Evolutionary conservation across 108 stramenopile species (phyloP).

Genomic region (Skeletonema grethae): DNA sequence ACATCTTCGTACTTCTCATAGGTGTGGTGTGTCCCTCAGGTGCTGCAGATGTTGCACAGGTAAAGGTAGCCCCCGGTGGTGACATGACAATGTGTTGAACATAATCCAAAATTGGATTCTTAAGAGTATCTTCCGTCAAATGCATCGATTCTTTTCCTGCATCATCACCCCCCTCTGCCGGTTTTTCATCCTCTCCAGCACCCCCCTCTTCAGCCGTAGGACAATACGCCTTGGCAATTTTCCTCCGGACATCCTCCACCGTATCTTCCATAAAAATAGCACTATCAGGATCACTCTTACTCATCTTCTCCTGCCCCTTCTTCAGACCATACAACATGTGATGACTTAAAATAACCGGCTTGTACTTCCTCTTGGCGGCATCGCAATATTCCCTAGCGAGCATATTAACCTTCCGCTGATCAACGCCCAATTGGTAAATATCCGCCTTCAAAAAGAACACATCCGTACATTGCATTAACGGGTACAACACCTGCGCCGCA

Average conservation of each 20-base stretch:
- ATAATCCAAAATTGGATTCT: slow-evolving; percentile 84
- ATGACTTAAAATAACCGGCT: slow-evolving; percentile 95
- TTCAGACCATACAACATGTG: slow-evolving; percentile 97
- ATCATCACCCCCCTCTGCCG: slow-evolving; percentile 41
- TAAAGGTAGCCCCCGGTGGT: slow-evolving; percentile 64
- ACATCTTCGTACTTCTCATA: slow-evolving; percentile 76
- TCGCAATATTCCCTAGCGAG: slow-evolving; percentile 98
- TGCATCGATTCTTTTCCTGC: slow-evolving; percentile 91
- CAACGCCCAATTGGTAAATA: slow-evolving; percentile 99
- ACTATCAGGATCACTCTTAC: slow-evolving; percentile 98
- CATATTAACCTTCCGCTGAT: slow-evolving; percentile 99
- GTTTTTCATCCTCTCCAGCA: slow-evolving; percentile 8
- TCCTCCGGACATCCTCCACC: slow-evolving; percentile 90
- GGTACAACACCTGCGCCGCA: slow-evolving; percentile 97
- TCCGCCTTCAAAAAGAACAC: slow-evolving; percentile 99
- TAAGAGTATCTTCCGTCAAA: slow-evolving; percentile 72
- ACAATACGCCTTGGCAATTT: slow-evolving; percentile 91
- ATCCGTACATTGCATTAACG: slow-evolving; percentile 99
- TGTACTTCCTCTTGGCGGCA: slow-evolving; percentile 89
- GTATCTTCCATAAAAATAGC: slow-evolving; percentile 99
- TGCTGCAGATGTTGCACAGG: slow-evolving; percentile 18
- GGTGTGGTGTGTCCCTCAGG: slow-evolving; percentile 48
- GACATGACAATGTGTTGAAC: slow-evolving; percentile 92
- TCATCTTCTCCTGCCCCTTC: slow-evolving; percentile 99
- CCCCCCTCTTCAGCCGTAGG: slow-evolving; percentile 61